phyloP scores from a whole-genome alignment of 139 green algal genomes.

The Micractinium conductrix region DNA sequence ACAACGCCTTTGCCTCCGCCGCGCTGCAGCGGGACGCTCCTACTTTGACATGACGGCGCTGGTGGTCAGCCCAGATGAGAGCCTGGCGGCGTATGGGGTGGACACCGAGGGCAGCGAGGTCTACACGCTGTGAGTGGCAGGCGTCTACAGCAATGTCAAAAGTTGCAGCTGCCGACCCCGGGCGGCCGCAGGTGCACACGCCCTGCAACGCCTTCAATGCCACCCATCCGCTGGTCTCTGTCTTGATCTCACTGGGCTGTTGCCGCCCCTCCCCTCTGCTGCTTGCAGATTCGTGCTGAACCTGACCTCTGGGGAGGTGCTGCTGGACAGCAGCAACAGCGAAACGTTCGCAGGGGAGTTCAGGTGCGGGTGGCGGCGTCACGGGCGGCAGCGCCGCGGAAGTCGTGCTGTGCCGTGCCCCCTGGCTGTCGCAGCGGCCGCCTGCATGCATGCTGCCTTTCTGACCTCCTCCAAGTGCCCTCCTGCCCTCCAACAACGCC shows the following conservation, averaged over 20 bases:
- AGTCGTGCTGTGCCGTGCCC: too few relatives aligned
- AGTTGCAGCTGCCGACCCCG: too few relatives aligned
- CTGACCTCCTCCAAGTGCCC: too few relatives aligned
- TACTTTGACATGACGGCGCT: conserved; percentile 49
- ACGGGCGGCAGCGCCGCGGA: too few relatives aligned
- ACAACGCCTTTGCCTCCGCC: background rate
- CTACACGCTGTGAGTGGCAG: conserved; percentile 76
- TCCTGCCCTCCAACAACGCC: background rate
- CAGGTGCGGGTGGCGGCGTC: background rate
- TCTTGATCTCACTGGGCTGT: conserved; percentile 27
- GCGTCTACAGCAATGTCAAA: background rate
- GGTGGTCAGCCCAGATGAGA: conserved; percentile 61
- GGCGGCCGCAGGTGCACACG: too few relatives aligned
- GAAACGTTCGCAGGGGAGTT: background rate
- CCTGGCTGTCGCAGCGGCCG: background rate
- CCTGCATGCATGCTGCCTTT: background rate
- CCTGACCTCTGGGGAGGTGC: background rate
- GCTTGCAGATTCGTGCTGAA: conserved; percentile 23
- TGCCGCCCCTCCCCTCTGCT: conserved; percentile 50
- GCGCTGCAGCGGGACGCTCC: background rate
- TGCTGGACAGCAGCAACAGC: background rate
- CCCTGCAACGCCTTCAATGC: too few relatives aligned
- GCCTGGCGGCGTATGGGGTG: conserved; percentile 65
- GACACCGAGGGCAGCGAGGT: conserved; percentile 80
- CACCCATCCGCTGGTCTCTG: background rate